Percentiles rank a stretch among this genome's conserved stretches.
phyloP scores from a whole-genome alignment of 192 early-diverging fungal species.

The Coemansia sp. region DNA sequence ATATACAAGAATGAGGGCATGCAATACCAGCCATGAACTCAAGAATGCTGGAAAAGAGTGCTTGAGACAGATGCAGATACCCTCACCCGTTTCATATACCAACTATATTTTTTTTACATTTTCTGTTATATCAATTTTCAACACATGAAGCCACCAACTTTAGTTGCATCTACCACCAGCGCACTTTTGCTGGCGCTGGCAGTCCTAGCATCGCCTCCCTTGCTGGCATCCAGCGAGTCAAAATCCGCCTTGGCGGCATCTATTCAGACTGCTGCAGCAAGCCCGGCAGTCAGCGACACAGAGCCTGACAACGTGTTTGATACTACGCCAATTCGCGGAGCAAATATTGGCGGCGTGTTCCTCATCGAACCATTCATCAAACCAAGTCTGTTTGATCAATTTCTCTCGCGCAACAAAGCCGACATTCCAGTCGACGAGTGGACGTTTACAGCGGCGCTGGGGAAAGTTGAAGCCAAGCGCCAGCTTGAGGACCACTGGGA shows the following conservation, averaged over 20 bases:
- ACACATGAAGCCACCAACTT: constrained; percentile 8
- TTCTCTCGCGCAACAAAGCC: constrained; percentile 28
- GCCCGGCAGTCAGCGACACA: neutral
- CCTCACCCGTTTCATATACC: neutral
- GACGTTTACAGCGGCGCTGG: constrained; percentile 53
- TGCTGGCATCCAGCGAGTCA: neutral
- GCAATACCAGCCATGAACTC: neutral
- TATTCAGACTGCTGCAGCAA: neutral
- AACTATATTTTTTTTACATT: neutral
- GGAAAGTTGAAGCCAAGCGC: constrained; percentile 45
- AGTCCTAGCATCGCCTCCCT: neutral
- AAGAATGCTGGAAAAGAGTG: neutral
- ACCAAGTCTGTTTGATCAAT: constrained; percentile 56
- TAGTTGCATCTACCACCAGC: neutral
- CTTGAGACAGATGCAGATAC: neutral
- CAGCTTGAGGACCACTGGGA: constrained; percentile 61
- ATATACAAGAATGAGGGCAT: neutral
- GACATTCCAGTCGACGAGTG: constrained; percentile 61
- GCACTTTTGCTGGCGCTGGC: neutral
- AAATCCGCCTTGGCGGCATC: neutral
- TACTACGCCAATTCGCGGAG: constrained; percentile 53
- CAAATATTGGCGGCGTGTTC: constrained; percentile 63
- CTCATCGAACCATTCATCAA: constrained; percentile 64
- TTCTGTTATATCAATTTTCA: neutral
- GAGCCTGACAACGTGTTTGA: constrained; percentile 11